Evolutionary conservation across 768 basidiomycete genomes (phyloP).

Genomic region (Leccinum longicurvipes): DNA sequence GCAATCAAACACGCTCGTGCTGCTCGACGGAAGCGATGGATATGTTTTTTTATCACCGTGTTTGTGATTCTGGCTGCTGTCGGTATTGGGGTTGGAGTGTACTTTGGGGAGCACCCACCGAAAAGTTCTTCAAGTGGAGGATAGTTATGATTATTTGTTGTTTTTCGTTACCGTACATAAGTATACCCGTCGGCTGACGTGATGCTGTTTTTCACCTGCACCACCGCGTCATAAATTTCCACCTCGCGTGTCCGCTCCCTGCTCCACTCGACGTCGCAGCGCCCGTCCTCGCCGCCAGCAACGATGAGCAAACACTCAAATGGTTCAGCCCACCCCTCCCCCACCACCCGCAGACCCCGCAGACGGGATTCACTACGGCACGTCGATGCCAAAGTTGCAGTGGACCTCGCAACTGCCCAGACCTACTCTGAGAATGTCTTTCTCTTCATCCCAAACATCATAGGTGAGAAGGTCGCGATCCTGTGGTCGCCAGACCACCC

Average conservation of each 20-base stretch:
- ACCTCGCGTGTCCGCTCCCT: neutral
- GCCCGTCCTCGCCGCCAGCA: conserved; percentile 2
- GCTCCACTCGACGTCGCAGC: neutral
- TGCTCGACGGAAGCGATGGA: conserved; percentile 82
- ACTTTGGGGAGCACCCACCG: conserved; percentile 18
- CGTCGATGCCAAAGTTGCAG: conserved; percentile 80
- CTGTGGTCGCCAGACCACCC: neutral
- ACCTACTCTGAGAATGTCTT: conserved; percentile 94
- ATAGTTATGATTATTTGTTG: neutral
- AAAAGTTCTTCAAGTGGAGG: neutral
- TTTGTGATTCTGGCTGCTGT: conserved; percentile 52
- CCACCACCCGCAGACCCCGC: conserved; percentile 29
- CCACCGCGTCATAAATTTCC: conserved; percentile 18
- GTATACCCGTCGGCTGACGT: conserved; percentile 18
- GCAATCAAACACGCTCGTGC: conserved; percentile 67
- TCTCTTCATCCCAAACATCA: conserved; percentile 94
- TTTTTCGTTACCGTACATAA: no score
- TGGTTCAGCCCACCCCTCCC: conserved; percentile 32
- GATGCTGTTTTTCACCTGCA: conserved; percentile 16
- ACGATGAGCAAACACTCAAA: conserved; percentile 26
- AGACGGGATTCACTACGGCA: conserved; percentile 59
- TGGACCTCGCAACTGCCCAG: conserved; percentile 84
- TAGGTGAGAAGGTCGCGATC: conserved; percentile 54
- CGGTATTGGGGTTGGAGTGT: conserved; percentile 29
- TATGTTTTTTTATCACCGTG: conserved; percentile 69